Percentiles rank a stretch among this genome's conserved stretches.
Evolutionary conservation across 2,329 filamentous ascomycete genomes (phyloP).

Genomic region (Magnaporthales sp.): DNA sequence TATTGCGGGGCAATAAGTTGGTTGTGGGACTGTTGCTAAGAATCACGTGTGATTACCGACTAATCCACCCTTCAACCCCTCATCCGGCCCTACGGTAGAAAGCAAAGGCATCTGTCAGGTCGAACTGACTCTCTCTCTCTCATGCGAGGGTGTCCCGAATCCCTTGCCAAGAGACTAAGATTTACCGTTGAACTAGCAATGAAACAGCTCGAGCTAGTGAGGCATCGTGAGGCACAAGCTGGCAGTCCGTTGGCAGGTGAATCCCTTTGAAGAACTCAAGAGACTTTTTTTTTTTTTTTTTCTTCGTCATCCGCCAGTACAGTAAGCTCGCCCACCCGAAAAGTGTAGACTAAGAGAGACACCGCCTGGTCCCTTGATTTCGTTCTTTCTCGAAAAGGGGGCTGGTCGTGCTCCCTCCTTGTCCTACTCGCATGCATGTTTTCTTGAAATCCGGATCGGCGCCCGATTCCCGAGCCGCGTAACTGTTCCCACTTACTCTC

Average conservation of each 20-base stretch:
- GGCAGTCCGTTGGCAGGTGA: neutral
- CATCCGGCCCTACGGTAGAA: neutral
- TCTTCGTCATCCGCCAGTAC: neutral
- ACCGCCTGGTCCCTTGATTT: neutral
- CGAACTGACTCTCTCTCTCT: neutral
- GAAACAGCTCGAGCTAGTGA: neutral
- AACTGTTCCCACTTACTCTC: neutral
- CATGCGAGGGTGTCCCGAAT: neutral
- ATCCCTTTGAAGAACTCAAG: neutral
- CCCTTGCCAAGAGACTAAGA: neutral
- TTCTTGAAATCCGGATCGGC: neutral
- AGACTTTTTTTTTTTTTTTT: neutral
- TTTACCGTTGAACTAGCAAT: neutral
- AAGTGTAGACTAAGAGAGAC: neutral
- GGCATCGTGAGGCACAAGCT: neutral
- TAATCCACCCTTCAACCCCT: neutral
- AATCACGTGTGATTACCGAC: neutral
- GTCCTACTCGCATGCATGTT: neutral
- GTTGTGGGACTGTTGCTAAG: neutral
- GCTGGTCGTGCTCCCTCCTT: neutral
- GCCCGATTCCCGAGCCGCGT: neutral
- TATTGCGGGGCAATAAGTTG: neutral
- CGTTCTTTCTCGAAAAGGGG: neutral
- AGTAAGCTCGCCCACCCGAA: neutral
- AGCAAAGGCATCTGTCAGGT: neutral